Conservation (phyloP, 2,329 filamentous ascomycete genomes). For the Scedosporium dehoogii region DNA sequence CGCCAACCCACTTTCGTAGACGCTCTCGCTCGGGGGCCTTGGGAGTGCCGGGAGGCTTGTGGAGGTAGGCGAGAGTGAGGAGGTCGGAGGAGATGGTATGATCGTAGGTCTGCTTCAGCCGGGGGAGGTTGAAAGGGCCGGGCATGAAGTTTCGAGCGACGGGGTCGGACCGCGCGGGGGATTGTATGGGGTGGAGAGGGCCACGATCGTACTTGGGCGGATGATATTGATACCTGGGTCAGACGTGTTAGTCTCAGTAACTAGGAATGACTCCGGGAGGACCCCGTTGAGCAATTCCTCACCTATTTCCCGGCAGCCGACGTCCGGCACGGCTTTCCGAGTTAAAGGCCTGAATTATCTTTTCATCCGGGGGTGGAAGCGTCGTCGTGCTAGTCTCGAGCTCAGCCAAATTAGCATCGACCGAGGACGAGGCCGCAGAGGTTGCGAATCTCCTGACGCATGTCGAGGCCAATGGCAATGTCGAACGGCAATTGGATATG, state of each 20-base stretch:
- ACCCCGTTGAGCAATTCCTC: slow-evolving; percentile 11
- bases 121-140: slow-evolving; percentile 80
- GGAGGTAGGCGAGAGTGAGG: slow-evolving; percentile 79
- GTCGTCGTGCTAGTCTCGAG: slow-evolving; percentile 6
- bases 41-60: slow-evolving; percentile 68
- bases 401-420: slow-evolving; percentile 6
- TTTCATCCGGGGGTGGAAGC: slow-evolving; percentile 26
- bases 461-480: slow-evolving; percentile 9
- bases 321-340: slow-evolving; percentile 23
- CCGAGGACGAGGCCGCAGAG: slow-evolving; percentile 12
- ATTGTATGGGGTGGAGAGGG: slow-evolving; percentile 85
- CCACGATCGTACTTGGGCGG: slow-evolving; percentile 92
- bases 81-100: slow-evolving; percentile 79
- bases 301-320: slow-evolving; percentile 38
- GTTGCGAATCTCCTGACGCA: slow-evolving; percentile 19
- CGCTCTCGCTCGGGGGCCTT: slow-evolving; percentile 46
- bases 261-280: neutral
- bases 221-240: slow-evolving; percentile 79
- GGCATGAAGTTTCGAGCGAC: slow-evolving; percentile 80
- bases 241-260: neutral
- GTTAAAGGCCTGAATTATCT: slow-evolving; percentile 29
- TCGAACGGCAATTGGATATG: slow-evolving; percentile 4
- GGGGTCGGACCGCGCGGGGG: slow-evolving; percentile 76
- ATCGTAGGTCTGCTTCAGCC: slow-evolving; percentile 83
- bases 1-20: slow-evolving; percentile 77